Base-by-base conservation (phyloP, 1,284 basidiomycete species). In the Pholiota adiposa region DNA sequence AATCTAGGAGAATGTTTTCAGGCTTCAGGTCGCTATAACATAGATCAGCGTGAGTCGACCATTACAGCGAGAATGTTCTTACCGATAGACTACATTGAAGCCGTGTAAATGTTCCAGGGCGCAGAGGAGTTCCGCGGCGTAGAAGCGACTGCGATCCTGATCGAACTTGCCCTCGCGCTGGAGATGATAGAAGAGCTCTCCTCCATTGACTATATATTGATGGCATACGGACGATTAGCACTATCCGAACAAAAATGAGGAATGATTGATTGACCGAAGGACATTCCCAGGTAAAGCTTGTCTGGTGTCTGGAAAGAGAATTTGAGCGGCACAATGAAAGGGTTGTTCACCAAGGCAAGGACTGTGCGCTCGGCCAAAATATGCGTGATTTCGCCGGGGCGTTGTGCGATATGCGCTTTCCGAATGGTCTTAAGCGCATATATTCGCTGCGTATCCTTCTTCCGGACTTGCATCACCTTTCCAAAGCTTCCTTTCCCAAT, bases 391-490 rank as follows among this genome's bases (percentile, higher is more conserved):
- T 99, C 97, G 44, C 96, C 96, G 0, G 91, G 91, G 1, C 97
- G 86, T 27, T 94, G 94, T 3, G 97, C 97, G 67, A 99, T 99
- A 75, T 99, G 97, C 1, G 97, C 97, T 77, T 99, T 99, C 58
- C 97, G 89, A 70, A 99, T 98, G 1, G 97, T 98, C 80, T 99
- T 99, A 72, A 99, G 84, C 0, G 97, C 97, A 77, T 99, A 99
- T 72, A 99, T 94, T 63, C 97, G 94, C 59, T 94, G 88, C 0
- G 97, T 99, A 76, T 99, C 96, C 77, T 97, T 96, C 80, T 99
- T 99, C 55, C 94, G 90, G 43, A 98, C 96, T 83, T 98, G 96
- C 95, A 97, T 97, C 38, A 94, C 94, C 77, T 98, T 98, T 23
- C 97, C 97, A 70, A 99, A 99, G 61, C 89, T 93, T 9, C 97